phyloP scores from a whole-genome alignment of 495 filamentous ascomycete genomes.

The Ascodesmis nigricans region DNA sequence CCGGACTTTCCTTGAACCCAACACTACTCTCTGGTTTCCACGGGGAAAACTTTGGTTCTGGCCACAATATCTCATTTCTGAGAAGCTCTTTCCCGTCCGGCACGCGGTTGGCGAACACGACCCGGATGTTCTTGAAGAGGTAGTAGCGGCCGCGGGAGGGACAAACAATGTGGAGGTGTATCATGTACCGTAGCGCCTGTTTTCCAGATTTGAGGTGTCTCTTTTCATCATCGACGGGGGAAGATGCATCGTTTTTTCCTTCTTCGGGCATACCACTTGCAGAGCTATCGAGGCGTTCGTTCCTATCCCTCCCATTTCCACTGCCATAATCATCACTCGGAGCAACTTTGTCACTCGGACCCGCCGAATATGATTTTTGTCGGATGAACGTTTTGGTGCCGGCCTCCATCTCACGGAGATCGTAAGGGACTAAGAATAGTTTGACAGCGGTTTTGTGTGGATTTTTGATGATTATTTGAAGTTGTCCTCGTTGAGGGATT shows the following conservation, averaged over 20 bases:
- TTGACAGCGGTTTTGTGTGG: conserved; percentile 24
- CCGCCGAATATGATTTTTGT: conserved; percentile 81
- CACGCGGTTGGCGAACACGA: conserved; percentile 94
- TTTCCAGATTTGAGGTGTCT: too few relatives aligned
- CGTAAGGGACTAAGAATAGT: conserved; percentile 75
- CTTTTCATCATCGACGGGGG: too few relatives aligned
- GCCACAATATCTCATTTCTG: conserved; percentile 71
- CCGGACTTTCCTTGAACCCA: too few relatives aligned
- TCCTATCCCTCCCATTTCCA: too few relatives aligned
- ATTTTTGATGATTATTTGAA: conserved; percentile 61
- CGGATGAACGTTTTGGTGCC: conserved; percentile 93
- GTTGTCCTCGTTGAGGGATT: conserved; percentile 82
- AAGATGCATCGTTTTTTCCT: conserved; percentile 22
- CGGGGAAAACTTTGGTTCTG: conserved; percentile 64
- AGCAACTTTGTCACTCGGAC: conserved; percentile 17
- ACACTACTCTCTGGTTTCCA: conserved; percentile 49
- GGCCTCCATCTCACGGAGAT: conserved; percentile 82
- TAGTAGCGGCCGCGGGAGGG: conserved; percentile 67
- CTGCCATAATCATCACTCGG: too few relatives aligned
- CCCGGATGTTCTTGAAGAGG: conserved; percentile 72
- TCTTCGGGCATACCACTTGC: too few relatives aligned
- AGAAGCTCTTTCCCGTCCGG: conserved; percentile 91
- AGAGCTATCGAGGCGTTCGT: conserved; percentile 8
- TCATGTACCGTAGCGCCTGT: conserved; percentile 68
- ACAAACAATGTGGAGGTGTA: conserved; percentile 86